These are phyloP conservation scores for Luzula sylvatica DNA, from an alignment of 176 grass and related monocot species.

Conservation along the genomic window DNA sequence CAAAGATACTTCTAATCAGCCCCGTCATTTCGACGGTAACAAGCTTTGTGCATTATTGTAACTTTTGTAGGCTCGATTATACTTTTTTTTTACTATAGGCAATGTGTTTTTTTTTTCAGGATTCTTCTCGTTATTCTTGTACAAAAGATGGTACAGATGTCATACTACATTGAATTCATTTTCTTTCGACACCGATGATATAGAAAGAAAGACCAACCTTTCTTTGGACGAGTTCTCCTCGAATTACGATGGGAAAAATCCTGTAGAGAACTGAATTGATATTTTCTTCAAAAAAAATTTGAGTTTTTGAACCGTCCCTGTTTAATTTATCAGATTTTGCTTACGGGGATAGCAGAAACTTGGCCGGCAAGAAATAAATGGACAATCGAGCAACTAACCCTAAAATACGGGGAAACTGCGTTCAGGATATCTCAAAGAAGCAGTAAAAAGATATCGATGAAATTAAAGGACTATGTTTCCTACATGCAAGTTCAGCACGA, in stretches of 20 bases:
- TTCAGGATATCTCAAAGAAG: conserved; percentile 95
- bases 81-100: conserved; percentile 7
- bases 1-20: conserved; percentile 26
- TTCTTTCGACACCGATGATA: conserved; percentile 52
- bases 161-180: conserved; percentile 65
- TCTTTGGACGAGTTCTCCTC: conserved; percentile 61
- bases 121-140: conserved; percentile 75
- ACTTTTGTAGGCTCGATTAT: background rate
- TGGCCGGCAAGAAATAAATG: conserved; percentile 92
- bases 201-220: conserved; percentile 70
- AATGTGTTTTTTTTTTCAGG: conserved; percentile 33
- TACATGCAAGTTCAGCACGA: conserved; percentile 96
- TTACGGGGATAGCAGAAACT: conserved; percentile 52
- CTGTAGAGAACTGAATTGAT: conserved; percentile 33
- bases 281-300: background rate
- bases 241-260: conserved; percentile 63
- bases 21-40: conserved; percentile 80
- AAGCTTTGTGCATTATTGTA: conserved; percentile 4
- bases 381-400: conserved; percentile 57
- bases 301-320: background rate
- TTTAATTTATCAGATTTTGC: conserved; percentile 47
- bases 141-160: conserved; percentile 91
- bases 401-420: conserved; percentile 53
- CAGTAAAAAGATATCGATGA: conserved; percentile 79
- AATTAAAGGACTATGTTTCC: conserved; percentile 82